Evolutionary conservation across 2,329 filamentous ascomycete species (phyloP).

Genomic region (Ilyonectria robusta): DNA sequence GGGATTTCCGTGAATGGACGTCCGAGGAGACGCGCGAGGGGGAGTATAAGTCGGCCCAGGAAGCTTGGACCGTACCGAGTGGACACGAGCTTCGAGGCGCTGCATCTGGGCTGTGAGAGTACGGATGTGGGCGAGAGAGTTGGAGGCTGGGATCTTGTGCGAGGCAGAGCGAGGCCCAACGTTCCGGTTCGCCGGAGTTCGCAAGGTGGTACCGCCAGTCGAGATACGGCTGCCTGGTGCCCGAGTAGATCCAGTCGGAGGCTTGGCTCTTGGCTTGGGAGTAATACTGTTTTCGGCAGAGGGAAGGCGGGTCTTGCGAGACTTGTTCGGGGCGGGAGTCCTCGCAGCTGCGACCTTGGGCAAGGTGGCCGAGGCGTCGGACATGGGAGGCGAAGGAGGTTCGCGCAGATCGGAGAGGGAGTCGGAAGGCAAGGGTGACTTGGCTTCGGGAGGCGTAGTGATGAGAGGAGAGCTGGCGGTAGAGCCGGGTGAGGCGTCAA

Average conservation of each 20-base stretch:
- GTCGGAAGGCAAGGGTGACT: slow-evolving; percentile 71
- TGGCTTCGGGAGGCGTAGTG: slow-evolving; percentile 84
- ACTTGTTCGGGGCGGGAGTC: slow-evolving; percentile 52
- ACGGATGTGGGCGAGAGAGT: slow-evolving; percentile 92
- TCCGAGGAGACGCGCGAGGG: slow-evolving; percentile 83
- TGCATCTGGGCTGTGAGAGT: slow-evolving; percentile 97
- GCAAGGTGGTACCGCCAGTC: slow-evolving; percentile 61
- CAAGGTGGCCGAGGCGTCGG: slow-evolving; percentile 80
- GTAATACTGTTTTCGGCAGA: slow-evolving; percentile 68
- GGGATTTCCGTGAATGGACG: slow-evolving; percentile 56
- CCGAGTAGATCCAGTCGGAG: slow-evolving; percentile 53
- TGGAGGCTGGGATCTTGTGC: slow-evolving; percentile 69
- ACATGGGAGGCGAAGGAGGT: slow-evolving; percentile 94
- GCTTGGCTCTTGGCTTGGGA: slow-evolving; percentile 70
- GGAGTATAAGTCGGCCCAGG: slow-evolving; percentile 85
- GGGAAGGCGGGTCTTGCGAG: slow-evolving; percentile 66
- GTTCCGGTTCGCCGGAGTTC: slow-evolving; percentile 62
- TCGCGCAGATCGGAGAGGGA: slow-evolving; percentile 79
- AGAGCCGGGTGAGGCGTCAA: slow-evolving; percentile 82
- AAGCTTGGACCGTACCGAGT: slow-evolving; percentile 91
- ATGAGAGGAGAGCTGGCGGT: slow-evolving; percentile 93
- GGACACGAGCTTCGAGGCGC: slow-evolving; percentile 92
- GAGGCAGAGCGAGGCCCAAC: slow-evolving; percentile 70
- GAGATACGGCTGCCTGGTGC: slow-evolving; percentile 60
- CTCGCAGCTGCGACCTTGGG: slow-evolving; percentile 61